A percentile compares a stretch with the other conserved stretches of the same genome.
Evolutionary conservation across 2,329 filamentous ascomycete genomes (phyloP).

Genomic region (Aspergillus eucalypticola): DNA sequence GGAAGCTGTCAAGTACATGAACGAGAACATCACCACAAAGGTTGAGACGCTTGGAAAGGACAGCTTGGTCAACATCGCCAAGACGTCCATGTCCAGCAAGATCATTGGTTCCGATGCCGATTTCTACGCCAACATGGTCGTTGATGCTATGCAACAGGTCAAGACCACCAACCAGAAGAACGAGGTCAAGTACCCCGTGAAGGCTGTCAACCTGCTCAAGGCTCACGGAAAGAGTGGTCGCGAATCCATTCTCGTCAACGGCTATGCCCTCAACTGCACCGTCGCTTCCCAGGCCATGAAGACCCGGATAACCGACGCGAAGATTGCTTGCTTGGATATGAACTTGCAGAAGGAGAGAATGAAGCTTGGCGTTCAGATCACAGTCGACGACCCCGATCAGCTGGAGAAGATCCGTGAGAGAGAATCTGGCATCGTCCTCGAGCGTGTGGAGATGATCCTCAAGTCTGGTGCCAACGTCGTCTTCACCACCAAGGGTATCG

Average conservation of each 20-base stretch:
- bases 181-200: constrained; percentile 96
- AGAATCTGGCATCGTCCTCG: constrained; percentile 88
- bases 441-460: constrained; percentile 94
- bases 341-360: constrained; percentile 98
- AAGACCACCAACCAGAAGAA: constrained; percentile 88
- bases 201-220: constrained; percentile 98
- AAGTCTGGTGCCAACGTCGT: constrained; percentile 97
- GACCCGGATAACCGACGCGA: constrained; percentile 86
- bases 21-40: constrained; percentile 95
- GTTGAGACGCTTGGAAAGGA: constrained; percentile 89
- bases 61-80: constrained; percentile 90
- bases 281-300: constrained; percentile 98
- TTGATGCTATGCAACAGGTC: constrained; percentile 93
- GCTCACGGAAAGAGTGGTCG: constrained; percentile 90
- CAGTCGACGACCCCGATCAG: constrained; percentile 94
- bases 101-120: constrained; percentile 95
- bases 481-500: constrained; percentile 96
- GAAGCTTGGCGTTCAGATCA: constrained; percentile 98
- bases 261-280: constrained; percentile 97
- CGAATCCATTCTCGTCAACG: constrained; percentile 89
- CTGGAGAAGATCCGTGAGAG: constrained; percentile 94
- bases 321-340: constrained; percentile 96
- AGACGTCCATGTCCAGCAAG: constrained; percentile 99
- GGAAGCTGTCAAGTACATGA: constrained; percentile 98
- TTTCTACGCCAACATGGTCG: constrained; percentile 96